These are phyloP conservation scores for Dimocarpus longan DNA, from an alignment of 345 rosid genomes.

Conservation along the genomic window DNA sequence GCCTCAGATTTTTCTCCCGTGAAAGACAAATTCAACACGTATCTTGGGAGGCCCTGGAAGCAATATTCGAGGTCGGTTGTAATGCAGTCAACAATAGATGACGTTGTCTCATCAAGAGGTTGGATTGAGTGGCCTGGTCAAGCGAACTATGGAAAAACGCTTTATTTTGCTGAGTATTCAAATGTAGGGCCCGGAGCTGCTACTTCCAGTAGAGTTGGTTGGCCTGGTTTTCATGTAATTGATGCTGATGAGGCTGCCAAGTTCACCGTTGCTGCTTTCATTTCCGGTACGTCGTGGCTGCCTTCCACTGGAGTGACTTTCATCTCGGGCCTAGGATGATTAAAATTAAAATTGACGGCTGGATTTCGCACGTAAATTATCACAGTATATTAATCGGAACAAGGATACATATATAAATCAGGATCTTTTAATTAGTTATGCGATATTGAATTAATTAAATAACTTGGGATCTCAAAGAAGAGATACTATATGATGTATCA, in stretches of 20 bases:
- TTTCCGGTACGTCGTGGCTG: constrained; percentile 55
- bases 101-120: constrained; percentile 47
- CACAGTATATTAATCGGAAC: too few relatives aligned
- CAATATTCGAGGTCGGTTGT: constrained; percentile 66
- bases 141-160: constrained; percentile 28
- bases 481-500: not conserved
- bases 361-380: too few relatives aligned
- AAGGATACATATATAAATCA: too few relatives aligned
- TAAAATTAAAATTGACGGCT: not conserved
- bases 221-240: constrained; percentile 58
- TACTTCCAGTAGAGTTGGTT: constrained; percentile 39
- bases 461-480: not conserved
- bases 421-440: too few relatives aligned
- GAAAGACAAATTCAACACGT: constrained; percentile 38
- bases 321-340: constrained; percentile 45
- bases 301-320: constrained; percentile 66
- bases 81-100: constrained; percentile 67
- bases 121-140: constrained; percentile 77
- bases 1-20: constrained; percentile 38
- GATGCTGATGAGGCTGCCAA: constrained; percentile 42
- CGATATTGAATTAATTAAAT: too few relatives aligned
- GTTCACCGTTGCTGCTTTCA: constrained; percentile 51
- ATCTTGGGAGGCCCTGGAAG: constrained; percentile 86
- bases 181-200: constrained; percentile 55
- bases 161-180: constrained; percentile 55